phyloP scores from a whole-genome alignment of 148 eudicot genomes.

The Fagopyrum homotropicum region DNA sequence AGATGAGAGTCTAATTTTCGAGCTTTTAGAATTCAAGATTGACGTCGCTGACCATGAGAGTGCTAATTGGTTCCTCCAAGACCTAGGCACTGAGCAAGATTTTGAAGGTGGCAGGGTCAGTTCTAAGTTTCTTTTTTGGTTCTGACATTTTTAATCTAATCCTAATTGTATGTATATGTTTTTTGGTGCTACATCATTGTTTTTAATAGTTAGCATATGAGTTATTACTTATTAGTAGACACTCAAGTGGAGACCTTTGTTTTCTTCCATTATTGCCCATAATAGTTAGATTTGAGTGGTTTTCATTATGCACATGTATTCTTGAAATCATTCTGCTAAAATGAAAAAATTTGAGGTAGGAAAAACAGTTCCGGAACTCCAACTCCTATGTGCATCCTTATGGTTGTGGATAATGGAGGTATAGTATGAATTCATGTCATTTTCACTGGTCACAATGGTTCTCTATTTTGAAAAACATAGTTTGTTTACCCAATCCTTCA shows the following conservation, averaged over 20 bases:
- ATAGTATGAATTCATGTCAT: not conserved
- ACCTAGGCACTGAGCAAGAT: slow-evolving; percentile 83
- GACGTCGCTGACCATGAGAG: slow-evolving; percentile 77
- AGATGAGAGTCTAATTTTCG: slow-evolving; percentile 79
- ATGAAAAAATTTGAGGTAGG: too few species aligned
- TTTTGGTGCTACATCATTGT: not conserved
- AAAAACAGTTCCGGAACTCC: too few species aligned
- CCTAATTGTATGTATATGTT: not conserved
- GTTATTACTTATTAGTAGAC: not conserved
- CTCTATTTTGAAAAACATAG: not conserved
- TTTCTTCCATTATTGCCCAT: not conserved
- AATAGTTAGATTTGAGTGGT: too few species aligned
- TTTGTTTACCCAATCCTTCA: not conserved
- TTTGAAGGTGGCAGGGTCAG: slow-evolving; percentile 65
- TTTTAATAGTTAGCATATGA: not conserved
- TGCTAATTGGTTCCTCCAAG: slow-evolving; percentile 93
- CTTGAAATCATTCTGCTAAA: too few species aligned
- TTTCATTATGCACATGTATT: too few species aligned
- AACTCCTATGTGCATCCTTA: not conserved
- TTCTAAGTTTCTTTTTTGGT: not conserved
- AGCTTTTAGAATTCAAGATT: slow-evolving; percentile 61
- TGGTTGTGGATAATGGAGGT: not conserved
- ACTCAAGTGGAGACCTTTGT: not conserved
- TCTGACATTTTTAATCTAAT: not conserved
- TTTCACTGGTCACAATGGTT: not conserved